A percentile compares a stretch with the other conserved stretches of the same genome.
Evolutionary conservation across 164 flowering plant species (phyloP).

Genomic region (Litsea cubeba): DNA sequence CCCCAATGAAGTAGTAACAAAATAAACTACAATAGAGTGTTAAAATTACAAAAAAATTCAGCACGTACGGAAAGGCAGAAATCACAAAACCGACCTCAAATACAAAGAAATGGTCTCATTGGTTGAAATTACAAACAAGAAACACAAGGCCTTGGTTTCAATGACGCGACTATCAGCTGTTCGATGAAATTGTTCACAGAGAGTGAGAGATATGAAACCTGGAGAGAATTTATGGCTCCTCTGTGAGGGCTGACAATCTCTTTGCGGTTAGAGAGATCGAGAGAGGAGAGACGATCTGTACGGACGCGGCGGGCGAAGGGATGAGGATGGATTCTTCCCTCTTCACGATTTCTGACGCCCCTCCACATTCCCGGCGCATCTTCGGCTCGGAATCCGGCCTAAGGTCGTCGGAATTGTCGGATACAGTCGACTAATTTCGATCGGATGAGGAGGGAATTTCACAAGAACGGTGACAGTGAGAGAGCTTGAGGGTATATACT

Average conservation of each 20-base stretch:
- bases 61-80: no score
- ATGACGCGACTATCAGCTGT: background rate
- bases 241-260: conserved; percentile 77
- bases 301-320: conserved; percentile 52
- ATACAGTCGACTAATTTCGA: no score
- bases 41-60: no score
- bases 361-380: conserved; percentile 89
- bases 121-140: no score
- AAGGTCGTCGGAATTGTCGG: no score
- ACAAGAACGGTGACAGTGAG: no score
- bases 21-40: no score
- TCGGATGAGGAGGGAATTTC: no score
- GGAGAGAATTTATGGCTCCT: conserved; percentile 82
- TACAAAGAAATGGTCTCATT: no score
- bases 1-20: no score
- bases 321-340: conserved; percentile 59
- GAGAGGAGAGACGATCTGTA: conserved; percentile 51
- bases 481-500: no score
- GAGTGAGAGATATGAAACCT: conserved; percentile 38
- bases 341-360: conserved; percentile 73
- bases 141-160: background rate
- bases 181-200: background rate
- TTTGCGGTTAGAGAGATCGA: conserved; percentile 74
- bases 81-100: no score
- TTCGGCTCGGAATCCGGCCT: conserved; percentile 25